Evolutionary conservation across 2,329 filamentous ascomycete genomes (phyloP).

Genomic region (Curvularia spicifera): DNA sequence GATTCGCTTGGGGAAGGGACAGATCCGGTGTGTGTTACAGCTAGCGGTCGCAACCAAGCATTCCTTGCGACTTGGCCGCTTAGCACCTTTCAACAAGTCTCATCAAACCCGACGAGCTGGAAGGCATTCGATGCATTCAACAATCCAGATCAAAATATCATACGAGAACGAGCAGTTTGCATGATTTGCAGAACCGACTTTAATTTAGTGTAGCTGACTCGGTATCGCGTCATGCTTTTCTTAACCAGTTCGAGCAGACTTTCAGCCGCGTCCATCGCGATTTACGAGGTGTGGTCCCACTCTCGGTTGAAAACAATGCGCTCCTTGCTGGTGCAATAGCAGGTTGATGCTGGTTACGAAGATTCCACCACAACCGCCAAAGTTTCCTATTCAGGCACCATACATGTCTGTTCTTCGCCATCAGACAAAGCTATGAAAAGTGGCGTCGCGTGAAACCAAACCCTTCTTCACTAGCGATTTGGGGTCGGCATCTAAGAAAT

Average conservation of each 20-base stretch:
- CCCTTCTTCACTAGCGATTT: constrained; percentile 40
- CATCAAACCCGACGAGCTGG: background rate
- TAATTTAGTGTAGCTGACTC: no score
- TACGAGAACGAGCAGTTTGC: background rate
- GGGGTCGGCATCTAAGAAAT: constrained; percentile 34
- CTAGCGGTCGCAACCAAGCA: background rate
- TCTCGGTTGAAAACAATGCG: background rate
- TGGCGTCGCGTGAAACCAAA: constrained; percentile 23
- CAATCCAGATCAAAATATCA: background rate
- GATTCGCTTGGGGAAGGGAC: background rate
- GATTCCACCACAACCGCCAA: background rate
- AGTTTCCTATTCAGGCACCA: background rate
- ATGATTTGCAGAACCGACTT: background rate
- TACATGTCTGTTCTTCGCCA: background rate
- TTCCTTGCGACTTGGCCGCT: background rate
- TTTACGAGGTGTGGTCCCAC: background rate
- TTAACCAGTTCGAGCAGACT: background rate
- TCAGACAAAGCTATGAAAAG: background rate
- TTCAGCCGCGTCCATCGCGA: background rate
- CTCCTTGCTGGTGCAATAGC: background rate
- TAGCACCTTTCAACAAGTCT: background rate
- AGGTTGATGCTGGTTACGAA: background rate
- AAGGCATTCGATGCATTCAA: background rate
- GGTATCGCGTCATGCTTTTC: background rate
- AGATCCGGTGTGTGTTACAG: background rate